Conservation (phyloP, 129 eudicot species). For the Smallanthus sonchifolius region DNA sequence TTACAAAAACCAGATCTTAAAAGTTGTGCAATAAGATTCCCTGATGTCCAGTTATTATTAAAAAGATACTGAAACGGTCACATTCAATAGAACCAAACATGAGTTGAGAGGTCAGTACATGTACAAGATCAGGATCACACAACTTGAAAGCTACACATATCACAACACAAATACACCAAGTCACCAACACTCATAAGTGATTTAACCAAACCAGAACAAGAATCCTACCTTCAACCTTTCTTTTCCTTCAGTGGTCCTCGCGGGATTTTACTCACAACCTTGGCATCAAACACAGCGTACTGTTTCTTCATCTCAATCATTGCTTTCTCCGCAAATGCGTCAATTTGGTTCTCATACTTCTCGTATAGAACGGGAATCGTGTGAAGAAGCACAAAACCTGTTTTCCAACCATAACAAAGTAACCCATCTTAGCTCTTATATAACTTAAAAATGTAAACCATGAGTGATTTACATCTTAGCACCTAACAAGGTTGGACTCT, state of each 20-base stretch:
- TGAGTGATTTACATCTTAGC: background rate
- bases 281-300: constrained; percentile 39
- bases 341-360: constrained; percentile 78
- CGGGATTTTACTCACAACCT: constrained; percentile 47
- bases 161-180: background rate
- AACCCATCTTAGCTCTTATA: background rate
- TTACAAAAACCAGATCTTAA: too few relatives aligned
- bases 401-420: background rate
- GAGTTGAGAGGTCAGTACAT: constrained; percentile 2
- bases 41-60: background rate
- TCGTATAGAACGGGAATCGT: constrained; percentile 81
- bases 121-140: constrained; percentile 18
- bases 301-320: constrained; percentile 44
- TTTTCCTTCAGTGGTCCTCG: constrained; percentile 41
- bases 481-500: background rate
- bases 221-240: constrained; percentile 20
- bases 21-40: too few relatives aligned
- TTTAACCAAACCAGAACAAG: background rate
- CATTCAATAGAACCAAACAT: constrained; percentile 10
- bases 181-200: background rate
- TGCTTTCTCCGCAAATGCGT: constrained; percentile 51
- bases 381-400: constrained; percentile 75
- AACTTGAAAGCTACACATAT: constrained; percentile 15
- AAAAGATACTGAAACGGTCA: background rate
- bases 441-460: background rate